phyloP scores from a whole-genome alignment of 805 yeast species.

The Sugiyamaella boreocaroliniensis region DNA sequence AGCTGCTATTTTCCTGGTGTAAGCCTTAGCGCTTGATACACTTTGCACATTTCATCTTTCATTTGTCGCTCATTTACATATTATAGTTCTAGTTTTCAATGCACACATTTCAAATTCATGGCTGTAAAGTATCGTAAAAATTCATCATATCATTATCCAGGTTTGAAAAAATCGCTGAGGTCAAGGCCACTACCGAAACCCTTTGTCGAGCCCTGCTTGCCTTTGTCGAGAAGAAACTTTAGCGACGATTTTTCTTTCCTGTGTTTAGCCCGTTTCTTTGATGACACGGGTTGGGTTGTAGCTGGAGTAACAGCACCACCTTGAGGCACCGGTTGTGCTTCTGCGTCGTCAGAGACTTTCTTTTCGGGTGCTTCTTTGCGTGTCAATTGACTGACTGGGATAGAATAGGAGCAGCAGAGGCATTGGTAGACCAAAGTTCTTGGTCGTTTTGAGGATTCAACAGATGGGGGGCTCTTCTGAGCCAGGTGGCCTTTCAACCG shows the following conservation, averaged over 20 bases:
- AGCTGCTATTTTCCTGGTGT: background rate
- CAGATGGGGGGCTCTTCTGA: background rate
- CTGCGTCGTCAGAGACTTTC: background rate
- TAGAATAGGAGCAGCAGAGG: background rate
- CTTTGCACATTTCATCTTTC: background rate
- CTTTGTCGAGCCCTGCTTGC: background rate
- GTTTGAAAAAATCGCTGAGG: conserved; percentile 6
- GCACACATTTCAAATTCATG: too few species aligned
- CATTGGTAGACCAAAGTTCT: background rate
- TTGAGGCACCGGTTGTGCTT: background rate
- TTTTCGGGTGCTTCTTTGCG: background rate
- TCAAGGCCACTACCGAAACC: background rate
- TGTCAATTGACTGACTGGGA: background rate
- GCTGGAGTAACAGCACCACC: background rate
- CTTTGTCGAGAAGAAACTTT: conserved; percentile 9
- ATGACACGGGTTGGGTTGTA: background rate
- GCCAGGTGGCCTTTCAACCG: background rate
- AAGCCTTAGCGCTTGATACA: background rate
- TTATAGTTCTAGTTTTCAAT: background rate
- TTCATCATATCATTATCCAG: background rate
- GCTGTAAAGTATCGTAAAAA: background rate
- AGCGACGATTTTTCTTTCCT: conserved; percentile 12
- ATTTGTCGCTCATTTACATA: background rate
- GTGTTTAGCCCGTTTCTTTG: conserved; percentile 10
- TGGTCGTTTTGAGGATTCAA: background rate